Evolutionary conservation across 441 rosid genomes (phyloP), one percentile per base, ranked within the genome.

Genomic region (Pelargonium fulgidum): DNA sequence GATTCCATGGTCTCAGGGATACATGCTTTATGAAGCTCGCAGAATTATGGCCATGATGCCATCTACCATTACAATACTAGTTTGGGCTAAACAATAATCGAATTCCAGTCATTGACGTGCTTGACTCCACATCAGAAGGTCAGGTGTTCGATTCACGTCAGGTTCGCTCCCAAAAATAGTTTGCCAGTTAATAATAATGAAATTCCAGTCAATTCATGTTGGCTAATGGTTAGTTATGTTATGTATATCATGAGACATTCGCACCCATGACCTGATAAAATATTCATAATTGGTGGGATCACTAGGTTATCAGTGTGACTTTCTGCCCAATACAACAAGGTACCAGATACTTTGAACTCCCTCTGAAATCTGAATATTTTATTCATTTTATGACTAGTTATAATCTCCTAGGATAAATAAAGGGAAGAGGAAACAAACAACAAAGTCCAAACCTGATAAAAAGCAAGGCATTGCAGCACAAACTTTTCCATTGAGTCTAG

Each of bases 381-480:
- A 24, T 62, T 24, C 29, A 62, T 62, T 62, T 26, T 39, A 62
- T 39, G 65, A n/a, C n/a, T 39, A 39, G 42, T 6, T n/a, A 62
- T 24, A 19, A 58, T 20, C 24, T 58, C 63, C 63, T 19, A 58
- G 41, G 65, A 29, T 24, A 26, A 29, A 62, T 62, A 26, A 62
- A 24, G 41, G 29, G 7, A 62, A 10, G 16, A 26, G 41, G 29
- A 13, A 26, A 26, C 29, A 62, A 52, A 70, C 41, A 70, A 65
- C 16, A 70, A 75, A 41, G 64, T 24, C 44, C 74, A 59, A 79
- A 93, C 97, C 97, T 94, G 97, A 85, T 94, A 91, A 77, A 91
- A 91, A 68, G 99, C 93, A 86, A 91, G 72, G 81, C 97, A 94
- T 76, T 94, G 99, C 75, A 94, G 92, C 82, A 90, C 96, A 84